These are phyloP conservation scores for Microthlaspi erraticum DNA, from an alignment of 345 rosid species.

Conservation along the genomic window DNA sequence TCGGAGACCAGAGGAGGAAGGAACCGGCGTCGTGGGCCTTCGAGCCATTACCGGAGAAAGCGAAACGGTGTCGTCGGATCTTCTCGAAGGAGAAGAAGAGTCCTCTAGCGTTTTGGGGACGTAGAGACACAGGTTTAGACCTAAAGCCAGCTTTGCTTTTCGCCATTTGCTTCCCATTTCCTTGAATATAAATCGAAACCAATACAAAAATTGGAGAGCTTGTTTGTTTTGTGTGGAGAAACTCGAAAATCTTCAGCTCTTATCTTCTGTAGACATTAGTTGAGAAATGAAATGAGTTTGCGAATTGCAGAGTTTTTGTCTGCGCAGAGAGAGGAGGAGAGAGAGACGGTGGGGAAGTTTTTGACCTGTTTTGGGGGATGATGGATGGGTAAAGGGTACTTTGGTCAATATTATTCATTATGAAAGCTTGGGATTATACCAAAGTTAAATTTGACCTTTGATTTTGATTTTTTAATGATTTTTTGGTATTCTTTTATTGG, in stretches of 20 bases:
- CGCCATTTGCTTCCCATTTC: conserved; percentile 82
- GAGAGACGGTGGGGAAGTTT: conserved; percentile 44
- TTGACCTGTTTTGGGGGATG: conserved; percentile 46
- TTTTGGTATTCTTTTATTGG: conserved; percentile 24
- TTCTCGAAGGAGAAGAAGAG: conserved; percentile 44
- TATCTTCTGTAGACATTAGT: conserved; percentile 17
- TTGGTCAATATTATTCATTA: conserved; percentile 25
- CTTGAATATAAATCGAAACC: conserved; percentile 5
- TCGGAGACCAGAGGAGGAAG: conserved; percentile 73
- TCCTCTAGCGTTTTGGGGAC: conserved; percentile 64
- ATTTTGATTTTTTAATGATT: conserved; percentile 23
- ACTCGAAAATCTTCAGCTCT: background rate
- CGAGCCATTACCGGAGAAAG: conserved; percentile 44
- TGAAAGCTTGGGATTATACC: conserved; percentile 45
- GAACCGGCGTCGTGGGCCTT: conserved; percentile 57
- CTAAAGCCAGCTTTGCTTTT: conserved; percentile 76
- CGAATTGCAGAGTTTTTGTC: conserved; percentile 25
- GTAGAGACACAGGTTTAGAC: conserved; percentile 71
- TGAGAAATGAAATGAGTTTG: conserved; percentile 31
- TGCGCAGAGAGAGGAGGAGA: conserved; percentile 34
- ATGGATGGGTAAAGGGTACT: conserved; percentile 38
- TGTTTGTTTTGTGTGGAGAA: conserved; percentile 11
- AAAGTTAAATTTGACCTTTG: conserved; percentile 47
- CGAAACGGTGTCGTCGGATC: conserved; percentile 52
- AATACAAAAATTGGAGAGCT: background rate